Conservation (phyloP, 2,329 filamentous ascomycete species). For the Calonectria pauciramosa region DNA sequence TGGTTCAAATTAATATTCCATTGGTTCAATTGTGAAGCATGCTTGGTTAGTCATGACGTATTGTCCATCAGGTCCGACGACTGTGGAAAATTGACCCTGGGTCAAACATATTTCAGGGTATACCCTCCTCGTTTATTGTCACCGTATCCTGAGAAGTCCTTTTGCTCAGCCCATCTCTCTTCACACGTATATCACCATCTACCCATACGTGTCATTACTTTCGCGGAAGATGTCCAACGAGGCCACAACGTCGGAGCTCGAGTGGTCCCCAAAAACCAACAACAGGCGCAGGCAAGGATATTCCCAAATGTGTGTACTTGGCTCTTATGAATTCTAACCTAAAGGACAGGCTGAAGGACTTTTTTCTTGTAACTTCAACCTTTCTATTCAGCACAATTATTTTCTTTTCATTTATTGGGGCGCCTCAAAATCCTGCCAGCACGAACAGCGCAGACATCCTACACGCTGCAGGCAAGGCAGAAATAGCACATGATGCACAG, state of each 20-base stretch:
- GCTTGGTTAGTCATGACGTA: neutral
- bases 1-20: neutral
- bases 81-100: neutral
- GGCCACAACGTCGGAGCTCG: neutral
- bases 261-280: neutral
- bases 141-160: neutral
- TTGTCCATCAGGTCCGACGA: neutral
- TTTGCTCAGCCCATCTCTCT: neutral
- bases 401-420: neutral
- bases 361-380: neutral
- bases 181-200: neutral
- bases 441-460: neutral
- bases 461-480: neutral
- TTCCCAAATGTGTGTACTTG: neutral
- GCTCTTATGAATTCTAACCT: neutral
- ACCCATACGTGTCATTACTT: neutral
- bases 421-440: neutral
- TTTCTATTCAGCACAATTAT: neutral
- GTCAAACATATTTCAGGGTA: neutral
- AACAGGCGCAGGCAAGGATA: neutral
- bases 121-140: neutral
- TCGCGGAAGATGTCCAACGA: neutral
- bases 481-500: neutral
- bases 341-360: neutral
- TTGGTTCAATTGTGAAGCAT: neutral